Base-by-base conservation (phyloP, 805 yeast genomes). In the Starmerella riodocensis region DNA sequence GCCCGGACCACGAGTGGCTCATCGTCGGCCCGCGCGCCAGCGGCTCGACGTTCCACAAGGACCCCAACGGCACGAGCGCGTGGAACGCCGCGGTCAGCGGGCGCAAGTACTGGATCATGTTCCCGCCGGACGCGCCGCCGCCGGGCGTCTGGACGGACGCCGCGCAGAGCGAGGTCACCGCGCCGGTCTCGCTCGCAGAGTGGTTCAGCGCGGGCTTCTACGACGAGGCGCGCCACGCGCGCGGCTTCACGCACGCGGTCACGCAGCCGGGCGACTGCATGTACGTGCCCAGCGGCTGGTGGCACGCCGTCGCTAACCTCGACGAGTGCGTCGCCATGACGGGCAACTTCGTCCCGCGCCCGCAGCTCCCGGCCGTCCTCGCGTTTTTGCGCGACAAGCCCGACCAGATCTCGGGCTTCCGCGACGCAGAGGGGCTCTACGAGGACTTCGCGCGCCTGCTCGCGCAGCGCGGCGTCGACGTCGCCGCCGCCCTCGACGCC, bases 221-320 rank as follows among this genome's bases (percentile, higher is more conserved):
- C 64, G 73, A 76, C 46, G 91, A 78, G 53, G 66, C 77, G 4
- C 59, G 73, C 16, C 39, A 44, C 6, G n/a, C 38, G 2, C 48
- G 56, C 30, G 66, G 68, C 18, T 77, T 82, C 49, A 53, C 66
- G 17, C 73, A 85, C 17, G 91, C 83, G 0, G 64, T 85, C 12
- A 79, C 93, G 0, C 74, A 73, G 47, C 78, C 84, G 0, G 88
- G 86, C 5, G 93, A 86, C 55, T 78, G 84, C 44, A 71, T 84
- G 67, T 74, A 79, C 55, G 96, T 85, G 6, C 96, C 96, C 3
- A 69, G 85, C n/a, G 93, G 93, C 1, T 85, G 96, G 96, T 85
- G 96, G 96, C 96, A 85, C 63, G 65, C 76, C 34, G 96, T 86
- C 23, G 81, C 85, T n/a, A 85, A 85, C 51, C 53, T 85, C 11